Conservation (phyloP, 192 early-diverging fungal species). For the Podila horticola region DNA sequence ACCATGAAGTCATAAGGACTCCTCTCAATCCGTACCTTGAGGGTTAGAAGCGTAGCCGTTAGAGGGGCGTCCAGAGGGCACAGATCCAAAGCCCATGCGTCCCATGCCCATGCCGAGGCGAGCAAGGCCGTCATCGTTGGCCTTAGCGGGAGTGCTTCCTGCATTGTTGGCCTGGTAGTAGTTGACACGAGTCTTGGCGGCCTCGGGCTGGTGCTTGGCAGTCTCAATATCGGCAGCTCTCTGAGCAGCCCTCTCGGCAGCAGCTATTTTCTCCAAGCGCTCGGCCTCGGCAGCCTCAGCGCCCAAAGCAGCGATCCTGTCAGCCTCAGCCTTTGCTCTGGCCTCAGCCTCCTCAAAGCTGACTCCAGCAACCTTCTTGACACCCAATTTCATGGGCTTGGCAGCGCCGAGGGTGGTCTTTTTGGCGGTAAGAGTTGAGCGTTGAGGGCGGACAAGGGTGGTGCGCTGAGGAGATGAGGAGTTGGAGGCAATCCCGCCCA, state of each 20-base stretch:
- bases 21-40: slow-evolving; percentile 16
- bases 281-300: slow-evolving; percentile 47
- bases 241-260: slow-evolving; percentile 31
- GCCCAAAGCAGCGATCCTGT: slow-evolving; percentile 57
- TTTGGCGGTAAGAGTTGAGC: slow-evolving; percentile 51
- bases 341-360: slow-evolving; percentile 95
- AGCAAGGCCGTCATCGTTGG: slow-evolving; percentile 60
- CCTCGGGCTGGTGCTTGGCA: slow-evolving; percentile 23
- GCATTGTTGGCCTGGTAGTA: slow-evolving; percentile 61
- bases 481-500: slow-evolving; percentile 18
- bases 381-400: slow-evolving; percentile 87
- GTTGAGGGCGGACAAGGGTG: slow-evolving; percentile 40
- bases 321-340: slow-evolving; percentile 85
- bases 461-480: slow-evolving; percentile 52
- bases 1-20: background rate
- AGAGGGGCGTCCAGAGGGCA: slow-evolving; percentile 24
- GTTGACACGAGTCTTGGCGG: slow-evolving; percentile 38
- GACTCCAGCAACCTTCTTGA: slow-evolving; percentile 83
- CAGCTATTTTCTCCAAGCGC: slow-evolving; percentile 46
- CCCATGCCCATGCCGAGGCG: slow-evolving; percentile 79
- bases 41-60: slow-evolving; percentile 27
- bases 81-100: slow-evolving; percentile 68
- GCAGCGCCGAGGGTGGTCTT: slow-evolving; percentile 81
- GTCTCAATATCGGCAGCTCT: slow-evolving; percentile 28
- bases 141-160: slow-evolving; percentile 19